Evolutionary conservation across 331 rosid genomes (phyloP).

Genomic region (Malus hybrid): DNA sequence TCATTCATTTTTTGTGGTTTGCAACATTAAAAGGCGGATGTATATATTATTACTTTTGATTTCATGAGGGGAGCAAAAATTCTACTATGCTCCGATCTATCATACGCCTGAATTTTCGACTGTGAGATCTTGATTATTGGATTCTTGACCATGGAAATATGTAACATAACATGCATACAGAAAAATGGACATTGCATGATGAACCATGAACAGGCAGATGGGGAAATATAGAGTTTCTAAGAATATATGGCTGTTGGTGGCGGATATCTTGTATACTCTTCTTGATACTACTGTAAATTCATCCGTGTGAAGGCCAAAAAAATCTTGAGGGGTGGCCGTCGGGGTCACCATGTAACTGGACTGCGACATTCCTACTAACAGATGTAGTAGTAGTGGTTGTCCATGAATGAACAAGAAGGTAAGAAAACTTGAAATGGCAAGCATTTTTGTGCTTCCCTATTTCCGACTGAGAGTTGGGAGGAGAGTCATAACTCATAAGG

Average conservation of each 20-base stretch:
- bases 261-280: too few relatives aligned
- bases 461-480: not conserved
- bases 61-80: not conserved
- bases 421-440: not conserved
- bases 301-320: not conserved
- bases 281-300: not conserved
- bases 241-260: not conserved
- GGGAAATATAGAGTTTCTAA: not conserved
- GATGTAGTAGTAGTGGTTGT: not conserved
- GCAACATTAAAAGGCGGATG: too few relatives aligned
- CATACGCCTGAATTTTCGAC: not conserved
- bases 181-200: not conserved
- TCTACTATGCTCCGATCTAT: not conserved
- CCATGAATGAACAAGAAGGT: not conserved
- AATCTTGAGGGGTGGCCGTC: not conserved
- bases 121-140: not conserved
- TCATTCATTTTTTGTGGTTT: not conserved
- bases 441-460: not conserved
- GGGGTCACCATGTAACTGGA: not conserved
- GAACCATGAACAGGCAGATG: not conserved
- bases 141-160: not conserved
- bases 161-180: not conserved
- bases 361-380: not conserved
- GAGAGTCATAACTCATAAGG: not conserved
- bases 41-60: not conserved